Evolutionary conservation across 495 filamentous ascomycete genomes (phyloP).

Genomic region (Lepraria neglecta): DNA sequence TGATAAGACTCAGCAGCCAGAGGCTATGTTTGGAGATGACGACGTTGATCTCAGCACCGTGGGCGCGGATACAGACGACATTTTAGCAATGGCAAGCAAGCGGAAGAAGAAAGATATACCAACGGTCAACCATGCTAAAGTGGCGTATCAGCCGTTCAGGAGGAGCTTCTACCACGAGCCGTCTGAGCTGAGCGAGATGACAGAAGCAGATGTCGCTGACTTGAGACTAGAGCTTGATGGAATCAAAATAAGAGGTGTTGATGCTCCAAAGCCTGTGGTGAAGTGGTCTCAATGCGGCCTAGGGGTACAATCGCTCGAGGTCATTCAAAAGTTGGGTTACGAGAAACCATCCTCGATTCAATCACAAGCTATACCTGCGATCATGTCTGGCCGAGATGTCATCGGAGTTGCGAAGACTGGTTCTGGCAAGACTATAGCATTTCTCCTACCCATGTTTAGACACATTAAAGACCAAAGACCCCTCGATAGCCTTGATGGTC

Average conservation of each 20-base stretch:
- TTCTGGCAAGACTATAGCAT: constrained; percentile 97
- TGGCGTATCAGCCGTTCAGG: constrained; percentile 77
- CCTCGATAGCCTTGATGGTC: constrained; percentile 78
- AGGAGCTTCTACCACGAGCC: constrained; percentile 95
- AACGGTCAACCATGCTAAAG: constrained; percentile 72
- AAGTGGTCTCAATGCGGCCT: constrained; percentile 97
- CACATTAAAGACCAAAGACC: constrained; percentile 93
- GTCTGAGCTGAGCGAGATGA: constrained; percentile 74
- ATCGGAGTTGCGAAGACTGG: constrained; percentile 97
- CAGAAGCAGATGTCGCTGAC: constrained; percentile 73
- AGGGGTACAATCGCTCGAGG: constrained; percentile 78
- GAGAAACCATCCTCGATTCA: constrained; percentile 90
- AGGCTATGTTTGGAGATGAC: constrained; percentile 81
- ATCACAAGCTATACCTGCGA: constrained; percentile 85
- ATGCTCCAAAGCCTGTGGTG: constrained; percentile 85
- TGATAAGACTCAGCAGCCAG: constrained; percentile 54
- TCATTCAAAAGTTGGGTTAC: constrained; percentile 76
- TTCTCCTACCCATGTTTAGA: constrained; percentile 89
- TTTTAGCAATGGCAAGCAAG: constrained; percentile 80
- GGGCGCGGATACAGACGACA: constrained; percentile 66
- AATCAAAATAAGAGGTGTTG: constrained; percentile 82
- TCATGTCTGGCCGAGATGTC: constrained; percentile 94
- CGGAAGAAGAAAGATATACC: constrained; percentile 97
- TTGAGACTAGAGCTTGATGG: constrained; percentile 84
- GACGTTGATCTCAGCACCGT: constrained; percentile 70